Conservation (phyloP, 306 rosid genomes). For the Vicia villosa region DNA sequence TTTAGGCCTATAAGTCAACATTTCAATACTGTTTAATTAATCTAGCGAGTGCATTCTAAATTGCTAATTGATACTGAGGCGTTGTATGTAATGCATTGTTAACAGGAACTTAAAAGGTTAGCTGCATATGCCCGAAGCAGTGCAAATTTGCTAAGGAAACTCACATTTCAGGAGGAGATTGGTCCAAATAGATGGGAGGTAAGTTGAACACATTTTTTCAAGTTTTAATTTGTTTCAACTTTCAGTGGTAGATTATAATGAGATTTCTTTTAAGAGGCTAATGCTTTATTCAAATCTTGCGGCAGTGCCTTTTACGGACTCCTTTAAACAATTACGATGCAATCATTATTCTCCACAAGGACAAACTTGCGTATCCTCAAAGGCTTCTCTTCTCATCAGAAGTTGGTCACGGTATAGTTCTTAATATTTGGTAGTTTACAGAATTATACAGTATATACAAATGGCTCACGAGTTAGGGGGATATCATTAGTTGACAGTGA, state of each 20-base stretch:
- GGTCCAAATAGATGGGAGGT: constrained; percentile 88
- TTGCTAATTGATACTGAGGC: constrained; percentile 15
- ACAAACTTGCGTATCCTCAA: constrained; percentile 79
- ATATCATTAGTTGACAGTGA: constrained; percentile 10
- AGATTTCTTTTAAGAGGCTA: constrained; percentile 16
- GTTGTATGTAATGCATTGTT: constrained; percentile 25
- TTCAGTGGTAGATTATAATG: constrained; percentile 21
- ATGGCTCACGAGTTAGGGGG: constrained; percentile 3
- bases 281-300: constrained; percentile 34
- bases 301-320: constrained; percentile 89
- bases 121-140: constrained; percentile 91
- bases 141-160: constrained; percentile 70
- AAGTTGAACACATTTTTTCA: constrained; percentile 27
- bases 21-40: constrained; percentile 15
- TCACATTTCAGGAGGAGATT: constrained; percentile 58
- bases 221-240: neutral
- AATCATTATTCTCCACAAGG: constrained; percentile 80
- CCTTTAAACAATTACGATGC: constrained; percentile 93
- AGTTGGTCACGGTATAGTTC: constrained; percentile 59
- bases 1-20: constrained; percentile 10
- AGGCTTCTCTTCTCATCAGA: constrained; percentile 90
- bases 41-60: constrained; percentile 5
- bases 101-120: constrained; percentile 82
- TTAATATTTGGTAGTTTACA: constrained; percentile 10
- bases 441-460: neutral